Percentiles rank a stretch among this genome's conserved stretches.
These are phyloP conservation scores for Tympanopsis confertula DNA, from an alignment of 2,329 filamentous ascomycete species.

Conservation along the genomic window DNA sequence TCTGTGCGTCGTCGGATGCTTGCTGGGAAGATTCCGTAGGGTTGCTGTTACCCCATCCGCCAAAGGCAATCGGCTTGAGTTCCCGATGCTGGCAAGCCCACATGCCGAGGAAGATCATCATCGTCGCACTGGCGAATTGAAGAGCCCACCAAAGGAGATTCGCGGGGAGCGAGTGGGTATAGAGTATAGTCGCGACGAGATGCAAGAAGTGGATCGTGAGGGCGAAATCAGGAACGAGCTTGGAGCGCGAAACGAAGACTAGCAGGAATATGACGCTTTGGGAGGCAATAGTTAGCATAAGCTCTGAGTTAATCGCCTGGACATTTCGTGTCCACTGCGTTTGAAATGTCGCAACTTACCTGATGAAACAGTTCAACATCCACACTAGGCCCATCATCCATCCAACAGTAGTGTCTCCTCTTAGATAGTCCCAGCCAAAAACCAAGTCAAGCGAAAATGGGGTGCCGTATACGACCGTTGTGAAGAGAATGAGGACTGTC, in stretches of 20 bases:
- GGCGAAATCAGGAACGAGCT: constrained; percentile 55
- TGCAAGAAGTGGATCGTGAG: constrained; percentile 54
- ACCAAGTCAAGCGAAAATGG: constrained; percentile 45
- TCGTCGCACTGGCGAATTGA: constrained; percentile 39
- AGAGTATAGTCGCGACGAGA: constrained; percentile 48
- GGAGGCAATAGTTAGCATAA: background rate
- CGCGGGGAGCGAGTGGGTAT: constrained; percentile 42
- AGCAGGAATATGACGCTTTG: constrained; percentile 48
- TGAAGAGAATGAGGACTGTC: constrained; percentile 53
- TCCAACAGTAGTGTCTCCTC: constrained; percentile 58
- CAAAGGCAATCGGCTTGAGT: constrained; percentile 49
- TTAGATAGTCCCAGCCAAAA: constrained; percentile 49
- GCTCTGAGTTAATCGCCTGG: too few species aligned
- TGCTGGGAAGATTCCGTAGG: constrained; percentile 1
- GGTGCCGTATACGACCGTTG: constrained; percentile 51
- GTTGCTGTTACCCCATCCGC: constrained; percentile 19
- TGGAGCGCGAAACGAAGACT: constrained; percentile 49
- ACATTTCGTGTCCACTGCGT: too few species aligned
- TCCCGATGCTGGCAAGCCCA: constrained; percentile 58
- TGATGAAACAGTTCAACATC: constrained; percentile 52
- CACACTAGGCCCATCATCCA: constrained; percentile 60
- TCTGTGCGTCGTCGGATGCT: constrained; percentile 1
- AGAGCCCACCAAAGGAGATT: constrained; percentile 54
- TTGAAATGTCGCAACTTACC: too few species aligned
- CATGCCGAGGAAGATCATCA: constrained; percentile 50